phyloP scores from a whole-genome alignment of 1,139 yeast genomes.

The Nakaseomyces kungkrabaensis region DNA sequence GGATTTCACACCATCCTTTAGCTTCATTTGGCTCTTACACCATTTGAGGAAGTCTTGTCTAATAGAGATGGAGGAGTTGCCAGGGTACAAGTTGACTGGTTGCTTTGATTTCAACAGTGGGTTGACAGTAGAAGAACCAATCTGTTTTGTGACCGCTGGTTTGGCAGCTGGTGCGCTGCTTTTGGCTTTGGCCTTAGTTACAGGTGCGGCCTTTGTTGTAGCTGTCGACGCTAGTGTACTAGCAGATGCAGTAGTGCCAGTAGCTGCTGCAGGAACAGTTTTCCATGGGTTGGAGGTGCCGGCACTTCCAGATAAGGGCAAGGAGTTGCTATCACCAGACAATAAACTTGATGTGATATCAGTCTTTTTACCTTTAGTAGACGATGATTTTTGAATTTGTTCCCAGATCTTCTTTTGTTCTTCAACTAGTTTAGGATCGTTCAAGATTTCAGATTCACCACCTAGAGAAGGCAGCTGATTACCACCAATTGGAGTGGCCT shows the following conservation, averaged over 20 bases:
- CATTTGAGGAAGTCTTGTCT: slow-evolving; percentile 70
- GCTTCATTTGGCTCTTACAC: slow-evolving; percentile 69
- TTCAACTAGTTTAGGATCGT: slow-evolving; percentile 4
- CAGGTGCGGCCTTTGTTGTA: background rate
- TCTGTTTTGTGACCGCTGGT: slow-evolving; percentile 12
- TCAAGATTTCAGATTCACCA: background rate
- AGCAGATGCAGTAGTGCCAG: slow-evolving; percentile 6
- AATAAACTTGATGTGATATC: slow-evolving; percentile 1
- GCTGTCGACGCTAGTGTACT: background rate
- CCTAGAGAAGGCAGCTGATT: background rate
- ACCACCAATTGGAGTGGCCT: background rate
- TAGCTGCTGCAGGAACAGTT: slow-evolving; percentile 17
- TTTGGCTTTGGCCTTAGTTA: background rate
- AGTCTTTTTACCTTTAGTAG: background rate
- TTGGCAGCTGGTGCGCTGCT: background rate
- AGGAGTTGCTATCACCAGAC: background rate
- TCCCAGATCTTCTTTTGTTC: slow-evolving; percentile 6
- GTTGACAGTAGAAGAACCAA: slow-evolving; percentile 24
- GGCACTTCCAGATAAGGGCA: background rate
- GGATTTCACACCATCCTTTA: slow-evolving; percentile 64
- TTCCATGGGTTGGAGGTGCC: slow-evolving; percentile 20
- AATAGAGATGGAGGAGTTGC: slow-evolving; percentile 30
- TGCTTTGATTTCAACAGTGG: slow-evolving; percentile 12
- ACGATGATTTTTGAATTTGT: slow-evolving; percentile 2
- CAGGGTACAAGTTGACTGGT: slow-evolving; percentile 14